Evolutionary conservation across 768 basidiomycete species (phyloP), one percentile per base, ranked within the genome.

Genomic region (Gyrodon lividus): DNA sequence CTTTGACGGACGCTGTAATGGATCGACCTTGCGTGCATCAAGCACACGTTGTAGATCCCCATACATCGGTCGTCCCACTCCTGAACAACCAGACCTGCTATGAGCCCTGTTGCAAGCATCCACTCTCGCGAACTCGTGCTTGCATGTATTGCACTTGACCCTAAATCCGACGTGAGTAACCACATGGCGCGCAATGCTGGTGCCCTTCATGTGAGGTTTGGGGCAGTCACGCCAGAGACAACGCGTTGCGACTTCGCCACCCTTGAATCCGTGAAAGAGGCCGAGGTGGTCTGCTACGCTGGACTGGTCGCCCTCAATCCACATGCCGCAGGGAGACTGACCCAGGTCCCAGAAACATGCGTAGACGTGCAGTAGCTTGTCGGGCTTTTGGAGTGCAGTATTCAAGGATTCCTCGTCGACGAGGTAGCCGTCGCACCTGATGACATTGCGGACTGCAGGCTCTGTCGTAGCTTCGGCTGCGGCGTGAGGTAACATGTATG

Each of bases 81-180:
- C 65, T 39, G 43, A 37, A 51, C 67, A 68, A 28, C 64, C 59
- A 35, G 67, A 68, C 37, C 67, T 64, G 48, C 59, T 63, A 24
- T 68, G 67, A 12, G 68, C 68, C 49, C 67, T 69, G 53, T 70
- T 68, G 20, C 68, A 68, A 17, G 67, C 67, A 39, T 68, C 68
- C 56, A 62, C 66, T 24, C 67, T 57, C 34, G 67, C 68, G 52
- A 68, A 70, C 52, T 66, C 66, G 51, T 59, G 63, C 54, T 57
- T 62, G 57, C 67, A 68, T 16, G 62, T 58, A 44, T 57, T 48
- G 22, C 67, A 68, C 40, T 66, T 66, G 31, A 70, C 59, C 23
- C 68, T 48, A 17, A 59, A 70, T 1, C 68, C 66, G 17, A 68
- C 55, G 17, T 68, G 67, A 37, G 67, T 68, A 46, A 68, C 62